Conservation (phyloP, 805 yeast genomes). For the Metschnikowia gelsemii region DNA sequence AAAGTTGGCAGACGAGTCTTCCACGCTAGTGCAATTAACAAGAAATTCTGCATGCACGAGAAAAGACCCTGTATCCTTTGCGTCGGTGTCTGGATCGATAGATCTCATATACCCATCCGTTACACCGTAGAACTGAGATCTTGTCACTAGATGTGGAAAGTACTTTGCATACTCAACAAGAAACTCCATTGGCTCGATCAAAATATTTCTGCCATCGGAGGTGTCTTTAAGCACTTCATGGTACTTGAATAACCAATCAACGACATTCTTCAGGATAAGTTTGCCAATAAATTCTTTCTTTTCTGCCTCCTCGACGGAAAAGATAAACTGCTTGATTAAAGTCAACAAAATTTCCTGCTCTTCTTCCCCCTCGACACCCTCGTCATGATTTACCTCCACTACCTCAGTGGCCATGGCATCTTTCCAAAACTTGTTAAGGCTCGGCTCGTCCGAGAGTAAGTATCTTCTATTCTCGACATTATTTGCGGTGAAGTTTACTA, state of each 20-base stretch:
- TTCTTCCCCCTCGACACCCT: conserved; percentile 5
- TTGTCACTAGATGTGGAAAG: conserved; percentile 7
- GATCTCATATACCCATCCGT: not conserved
- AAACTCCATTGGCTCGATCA: conserved; percentile 11
- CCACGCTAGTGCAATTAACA: conserved; percentile 24
- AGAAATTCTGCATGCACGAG: conserved; percentile 14
- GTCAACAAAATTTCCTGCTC: conserved; percentile 20
- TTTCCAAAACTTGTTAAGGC: conserved; percentile 15
- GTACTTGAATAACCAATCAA: conserved; percentile 11
- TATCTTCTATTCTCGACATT: conserved; percentile 25
- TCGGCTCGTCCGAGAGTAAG: conserved; percentile 7
- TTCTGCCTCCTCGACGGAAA: conserved; percentile 25
- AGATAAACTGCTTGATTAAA: conserved; percentile 34
- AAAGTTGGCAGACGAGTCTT: conserved; percentile 7
- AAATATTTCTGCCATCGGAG: conserved; percentile 3
- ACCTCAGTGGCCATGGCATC: not conserved
- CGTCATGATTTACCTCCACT: conserved; percentile 2
- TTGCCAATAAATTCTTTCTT: conserved; percentile 19
- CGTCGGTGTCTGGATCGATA: not conserved
- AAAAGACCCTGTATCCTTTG: not conserved
- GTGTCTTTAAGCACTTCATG: conserved; percentile 9
- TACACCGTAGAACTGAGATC: not conserved
- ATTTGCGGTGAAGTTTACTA: conserved; percentile 38
- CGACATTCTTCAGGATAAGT: conserved; percentile 1
- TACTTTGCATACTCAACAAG: conserved; percentile 8